A percentile compares a stretch with the other conserved stretches of the same genome.
Evolutionary conservation across 352 stramenopile species (phyloP).

Genomic region (Phytophthora idaei): DNA sequence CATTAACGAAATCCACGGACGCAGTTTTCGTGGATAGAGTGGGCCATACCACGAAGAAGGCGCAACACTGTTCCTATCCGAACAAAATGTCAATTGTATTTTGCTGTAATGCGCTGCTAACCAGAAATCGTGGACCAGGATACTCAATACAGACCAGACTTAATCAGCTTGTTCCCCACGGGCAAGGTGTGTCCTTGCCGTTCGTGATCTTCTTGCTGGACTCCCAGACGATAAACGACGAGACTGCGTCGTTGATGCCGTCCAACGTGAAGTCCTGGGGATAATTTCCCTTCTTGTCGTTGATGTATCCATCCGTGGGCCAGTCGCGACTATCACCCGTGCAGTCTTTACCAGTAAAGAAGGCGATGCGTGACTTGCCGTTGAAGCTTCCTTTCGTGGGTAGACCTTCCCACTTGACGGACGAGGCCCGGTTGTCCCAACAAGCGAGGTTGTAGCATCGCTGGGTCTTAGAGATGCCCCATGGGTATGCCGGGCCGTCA

Average conservation of each 20-base stretch:
- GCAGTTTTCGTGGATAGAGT: no score
- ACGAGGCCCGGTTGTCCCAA: conserved; percentile 32
- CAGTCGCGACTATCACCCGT: conserved; percentile 27
- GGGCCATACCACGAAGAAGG: no score
- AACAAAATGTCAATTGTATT: neutral
- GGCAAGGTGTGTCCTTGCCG: conserved; percentile 20
- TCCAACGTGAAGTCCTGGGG: conserved; percentile 33
- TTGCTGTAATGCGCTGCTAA: neutral
- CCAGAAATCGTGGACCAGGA: neutral
- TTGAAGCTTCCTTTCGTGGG: conserved; percentile 17
- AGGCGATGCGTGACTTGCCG: conserved; percentile 32
- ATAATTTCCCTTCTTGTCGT: conserved; percentile 27
- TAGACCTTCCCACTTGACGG: conserved; percentile 33
- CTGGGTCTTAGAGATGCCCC: conserved; percentile 29
- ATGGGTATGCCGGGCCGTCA: conserved; percentile 20
- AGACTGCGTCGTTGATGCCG: conserved; percentile 31
- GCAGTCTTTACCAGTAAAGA: conserved; percentile 34
- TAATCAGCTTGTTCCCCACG: conserved; percentile 27
- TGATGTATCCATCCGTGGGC: conserved; percentile 26
- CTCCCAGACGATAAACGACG: conserved; percentile 39
- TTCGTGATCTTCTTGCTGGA: conserved; percentile 20
- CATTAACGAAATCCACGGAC: no score
- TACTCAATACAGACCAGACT: neutral
- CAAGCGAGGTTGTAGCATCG: conserved; percentile 35
- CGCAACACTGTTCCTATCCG: no score